phyloP scores from a whole-genome alignment of 208 protist species.

The Tetramitus jugosus region DNA sequence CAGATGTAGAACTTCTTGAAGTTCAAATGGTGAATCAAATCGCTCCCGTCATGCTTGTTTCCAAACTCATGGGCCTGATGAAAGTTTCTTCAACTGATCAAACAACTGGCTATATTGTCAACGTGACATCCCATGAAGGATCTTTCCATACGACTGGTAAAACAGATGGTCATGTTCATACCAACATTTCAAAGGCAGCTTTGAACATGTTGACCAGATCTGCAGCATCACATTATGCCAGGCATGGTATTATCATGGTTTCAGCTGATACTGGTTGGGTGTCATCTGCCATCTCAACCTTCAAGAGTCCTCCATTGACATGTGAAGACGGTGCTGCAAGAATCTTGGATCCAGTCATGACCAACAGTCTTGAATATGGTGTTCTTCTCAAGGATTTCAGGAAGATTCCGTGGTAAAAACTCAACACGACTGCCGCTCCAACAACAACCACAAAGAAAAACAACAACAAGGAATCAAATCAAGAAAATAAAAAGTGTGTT shows the following conservation, averaged over 20 bases:
- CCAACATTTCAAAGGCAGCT: constrained; percentile 96
- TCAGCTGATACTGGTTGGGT: constrained; percentile 95
- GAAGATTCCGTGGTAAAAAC: constrained; percentile 61
- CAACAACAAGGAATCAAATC: too few relatives aligned
- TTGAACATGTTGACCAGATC: constrained; percentile 97
- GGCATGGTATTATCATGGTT: constrained; percentile 89
- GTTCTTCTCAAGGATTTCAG: constrained; percentile 81
- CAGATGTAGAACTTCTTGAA: constrained; percentile 9
- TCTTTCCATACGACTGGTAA: constrained; percentile 59
- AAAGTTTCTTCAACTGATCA: not conserved
- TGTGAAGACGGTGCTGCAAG: constrained; percentile 89
- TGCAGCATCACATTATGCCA: constrained; percentile 71
- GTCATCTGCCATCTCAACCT: constrained; percentile 58
- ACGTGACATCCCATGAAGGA: constrained; percentile 13
- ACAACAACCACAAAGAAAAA: too few relatives aligned
- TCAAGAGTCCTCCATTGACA: constrained; percentile 71
- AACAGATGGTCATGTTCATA: constrained; percentile 79
- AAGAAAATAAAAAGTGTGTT: too few relatives aligned
- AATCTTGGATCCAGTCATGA: constrained; percentile 85
- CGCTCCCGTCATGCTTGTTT: constrained; percentile 4
- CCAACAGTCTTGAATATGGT: constrained; percentile 55
- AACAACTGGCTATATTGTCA: not conserved
- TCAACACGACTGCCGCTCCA: too few relatives aligned
- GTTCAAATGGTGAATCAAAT: constrained; percentile 22
- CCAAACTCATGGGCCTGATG: not conserved